Evolutionary conservation across 352 stramenopile genomes (phyloP), one percentile per base, ranked within the genome.

Genomic region (Globisporangium ultimum): DNA sequence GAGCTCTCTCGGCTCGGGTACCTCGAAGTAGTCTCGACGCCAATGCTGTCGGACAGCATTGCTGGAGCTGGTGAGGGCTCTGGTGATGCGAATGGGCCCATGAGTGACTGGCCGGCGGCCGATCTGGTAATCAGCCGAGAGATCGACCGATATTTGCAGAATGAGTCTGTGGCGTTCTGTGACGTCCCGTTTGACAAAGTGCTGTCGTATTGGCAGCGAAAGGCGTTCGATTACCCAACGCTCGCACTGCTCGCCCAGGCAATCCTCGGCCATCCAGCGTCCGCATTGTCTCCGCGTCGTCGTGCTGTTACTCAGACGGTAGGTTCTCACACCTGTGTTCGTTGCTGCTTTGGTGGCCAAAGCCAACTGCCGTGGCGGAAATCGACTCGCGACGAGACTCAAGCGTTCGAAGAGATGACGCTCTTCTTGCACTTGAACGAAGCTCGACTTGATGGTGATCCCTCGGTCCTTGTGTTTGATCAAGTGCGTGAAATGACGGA

Each of bases 171-270:
- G 3, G 47, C 50, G 20, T 68, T 65, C 32, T 45, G 41, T 11
- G 48, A 55, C 41, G 53, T 68, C 36, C 52, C 62, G 13, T 68
- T 68, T 45, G 62, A 68, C 46, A 36, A 53, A 40, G 53, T 53
- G 13, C 56, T 65, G 17, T 24, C 57, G 24, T 68, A 68, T 17
- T 68, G 62, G 62, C 50, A 68, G 28, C 62, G 54, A 21, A 68
- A 68, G 52, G 28, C 62, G 41, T 68, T 68, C 15, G 62, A 68
- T 36, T 66, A 58, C n/a, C 62, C 62, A n/a, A 62, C 53, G 17
- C 57, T 68, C 32, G 51, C 62, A 4, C 34, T 61, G 9, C 24
- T 58, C 8, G 60, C 60, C 8, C 60, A 67, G n/a, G 48, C 36
- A 0, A 22, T 15, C 12, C 46, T 67, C 3, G 54, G 54, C 1